Evolutionary conservation across 2,329 filamentous ascomycete species (phyloP), one percentile per base, ranked within the genome.

Genomic region (Colletotrichum sp.): DNA sequence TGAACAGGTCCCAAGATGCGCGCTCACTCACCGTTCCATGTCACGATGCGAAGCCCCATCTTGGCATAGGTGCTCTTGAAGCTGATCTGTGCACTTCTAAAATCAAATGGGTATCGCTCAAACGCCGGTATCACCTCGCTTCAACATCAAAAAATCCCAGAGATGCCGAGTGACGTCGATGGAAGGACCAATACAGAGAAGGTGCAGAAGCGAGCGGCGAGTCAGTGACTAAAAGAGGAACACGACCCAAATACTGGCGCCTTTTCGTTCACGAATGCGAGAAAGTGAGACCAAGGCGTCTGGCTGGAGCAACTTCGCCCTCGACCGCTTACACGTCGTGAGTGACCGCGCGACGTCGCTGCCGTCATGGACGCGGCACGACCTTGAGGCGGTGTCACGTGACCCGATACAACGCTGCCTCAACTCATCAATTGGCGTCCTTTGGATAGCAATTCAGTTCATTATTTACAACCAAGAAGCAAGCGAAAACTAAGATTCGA

Each of bases 41-140:
- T 95, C 5, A 95, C 97, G 80, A 98, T 95, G 77, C 95, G 93
- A 78, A 98, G 87, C 19, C 89, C 90, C 94, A 96, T 96, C 25
- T 80, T 89, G 72, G 0, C 13, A 13, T 27, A 13, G 27, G 28
- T 2, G 44, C 19, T 30, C 19, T 19, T 30, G 3, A 11, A 16
- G 15, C 2, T 3, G 22, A 28, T 32, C 4, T n/a, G 8, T 6
- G n/a, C 16, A 16, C 6, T n/a, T 39, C 5, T 13, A 19, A 19
- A 44, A 64, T 34, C n/a, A 16, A 52, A 36, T 25, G 13, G 34
- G 39, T 32, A 55, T 63, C 9, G 32, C 30, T 55, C 28, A 69
- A 63, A 59, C 13, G 30, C 30, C 34, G 48, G 13, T 4, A 28
- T 70, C 60, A 76, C 66, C 48, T 71, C 11, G 67, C 52, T 30